These are phyloP conservation scores for Agaricales sp. DNA, from an alignment of 1,284 basidiomycete species.

Conservation along the genomic window DNA sequence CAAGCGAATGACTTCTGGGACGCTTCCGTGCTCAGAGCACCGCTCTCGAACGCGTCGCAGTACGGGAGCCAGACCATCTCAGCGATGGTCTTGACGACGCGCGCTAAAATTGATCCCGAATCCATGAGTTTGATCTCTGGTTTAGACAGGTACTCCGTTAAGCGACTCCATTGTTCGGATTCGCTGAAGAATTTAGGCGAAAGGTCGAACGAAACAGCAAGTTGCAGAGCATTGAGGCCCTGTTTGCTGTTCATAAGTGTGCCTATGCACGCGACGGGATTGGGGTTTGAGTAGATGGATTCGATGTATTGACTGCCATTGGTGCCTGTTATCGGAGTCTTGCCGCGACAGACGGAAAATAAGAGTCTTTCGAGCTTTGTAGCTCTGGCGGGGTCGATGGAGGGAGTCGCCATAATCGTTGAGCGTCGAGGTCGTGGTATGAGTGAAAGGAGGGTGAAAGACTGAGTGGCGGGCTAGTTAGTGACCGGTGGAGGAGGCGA, in stretches of 20 bases:
- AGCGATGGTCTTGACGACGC: conserved; percentile 32
- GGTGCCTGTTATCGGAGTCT: conserved; percentile 11
- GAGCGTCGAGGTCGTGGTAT: background rate
- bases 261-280: conserved; percentile 28
- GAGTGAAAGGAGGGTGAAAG: no score
- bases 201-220: conserved; percentile 33
- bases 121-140: conserved; percentile 24
- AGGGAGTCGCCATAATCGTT: background rate
- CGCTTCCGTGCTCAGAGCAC: conserved; percentile 20
- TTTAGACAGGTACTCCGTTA: conserved; percentile 31
- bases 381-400: background rate
- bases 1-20: conserved; percentile 35
- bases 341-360: conserved; percentile 14
- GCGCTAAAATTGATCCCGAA: conserved; percentile 25
- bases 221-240: conserved; percentile 32
- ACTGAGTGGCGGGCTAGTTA: no score
- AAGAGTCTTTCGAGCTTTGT: conserved; percentile 17
- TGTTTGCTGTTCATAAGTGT: conserved; percentile 26
- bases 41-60: conserved; percentile 25
- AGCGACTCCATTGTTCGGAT: conserved; percentile 17
- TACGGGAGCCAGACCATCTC: conserved; percentile 43
- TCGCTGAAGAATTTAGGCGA: conserved; percentile 33
- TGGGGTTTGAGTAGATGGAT: conserved; percentile 30
- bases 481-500: no score
- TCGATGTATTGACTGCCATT: conserved; percentile 30